Conservation (phyloP, 2,329 filamentous ascomycete genomes). For the Torrubiella hemipterigena region DNA sequence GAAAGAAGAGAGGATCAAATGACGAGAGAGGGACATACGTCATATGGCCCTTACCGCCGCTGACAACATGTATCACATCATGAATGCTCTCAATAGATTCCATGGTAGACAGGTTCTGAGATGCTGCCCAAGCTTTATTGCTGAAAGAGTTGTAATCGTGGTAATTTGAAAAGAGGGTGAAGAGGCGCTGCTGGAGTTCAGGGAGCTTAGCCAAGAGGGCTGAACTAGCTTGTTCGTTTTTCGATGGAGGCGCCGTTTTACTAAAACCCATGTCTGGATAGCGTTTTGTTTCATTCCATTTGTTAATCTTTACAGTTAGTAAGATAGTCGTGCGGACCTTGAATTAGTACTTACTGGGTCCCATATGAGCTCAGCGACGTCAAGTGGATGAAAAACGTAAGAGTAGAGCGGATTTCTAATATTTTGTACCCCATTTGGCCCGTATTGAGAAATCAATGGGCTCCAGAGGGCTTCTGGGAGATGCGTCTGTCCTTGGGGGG, state of each 20-base stretch:
- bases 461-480: conserved; percentile 33
- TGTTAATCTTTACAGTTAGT: conserved; percentile 33
- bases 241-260: conserved; percentile 29
- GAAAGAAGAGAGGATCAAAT: conserved; percentile 70
- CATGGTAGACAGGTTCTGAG: conserved; percentile 32
- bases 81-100: conserved; percentile 58
- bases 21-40: conserved; percentile 58
- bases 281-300: conserved; percentile 49
- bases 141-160: conserved; percentile 56
- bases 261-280: conserved; percentile 28
- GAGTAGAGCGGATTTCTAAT: conserved; percentile 52
- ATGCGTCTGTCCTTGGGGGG: conserved; percentile 34
- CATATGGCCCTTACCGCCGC: conserved; percentile 55
- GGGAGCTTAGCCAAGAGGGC: conserved; percentile 32
- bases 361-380: conserved; percentile 44
- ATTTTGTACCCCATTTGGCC: conserved; percentile 40
- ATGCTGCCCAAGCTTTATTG: conserved; percentile 51
- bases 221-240: conserved; percentile 43
- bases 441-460: conserved; percentile 37
- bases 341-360: conserved; percentile 36
- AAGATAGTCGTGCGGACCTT: conserved; percentile 4
- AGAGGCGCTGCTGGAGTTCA: conserved; percentile 50
- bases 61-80: conserved; percentile 48
- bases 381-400: conserved; percentile 49
- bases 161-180: conserved; percentile 56